Conservation (phyloP, 352 stramenopile genomes). For the Detonula confervacea region DNA sequence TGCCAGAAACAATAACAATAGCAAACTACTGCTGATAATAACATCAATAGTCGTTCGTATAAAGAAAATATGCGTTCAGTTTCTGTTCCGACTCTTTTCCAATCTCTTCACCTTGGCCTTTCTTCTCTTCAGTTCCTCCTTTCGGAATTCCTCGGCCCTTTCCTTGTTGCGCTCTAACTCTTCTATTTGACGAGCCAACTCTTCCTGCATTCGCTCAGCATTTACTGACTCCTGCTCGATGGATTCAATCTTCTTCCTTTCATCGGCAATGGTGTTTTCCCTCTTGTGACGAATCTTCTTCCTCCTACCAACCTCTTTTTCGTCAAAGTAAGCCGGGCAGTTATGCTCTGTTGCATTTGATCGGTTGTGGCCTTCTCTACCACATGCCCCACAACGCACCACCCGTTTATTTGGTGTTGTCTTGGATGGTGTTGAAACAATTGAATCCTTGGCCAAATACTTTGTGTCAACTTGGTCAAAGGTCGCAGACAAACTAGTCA, state of each 20-base stretch:
- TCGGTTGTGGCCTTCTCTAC: conserved; percentile 60
- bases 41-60: too few relatives aligned
- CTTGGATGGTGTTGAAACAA: neutral
- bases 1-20: too few relatives aligned
- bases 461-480: conserved; percentile 11
- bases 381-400: conserved; percentile 60
- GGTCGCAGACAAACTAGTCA: conserved; percentile 12
- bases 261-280: conserved; percentile 32
- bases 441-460: conserved; percentile 9
- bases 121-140: conserved; percentile 49
- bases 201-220: conserved; percentile 32
- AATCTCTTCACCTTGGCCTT: conserved; percentile 46
- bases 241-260: conserved; percentile 38
- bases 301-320: conserved; percentile 57
- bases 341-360: conserved; percentile 55
- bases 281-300: conserved; percentile 45
- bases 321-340: conserved; percentile 56
- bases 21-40: too few relatives aligned
- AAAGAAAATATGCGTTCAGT: too few relatives aligned
- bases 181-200: conserved; percentile 44
- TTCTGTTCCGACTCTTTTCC: conserved; percentile 37
- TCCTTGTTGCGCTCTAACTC: conserved; percentile 41
- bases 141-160: conserved; percentile 33
- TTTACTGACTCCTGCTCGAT: conserved; percentile 41
- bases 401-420: conserved; percentile 27